Percentiles rank a stretch among this genome's conserved stretches.
Evolutionary conservation across 2,329 filamentous ascomycete species (phyloP).

Genomic region (Phialophora macrospora): DNA sequence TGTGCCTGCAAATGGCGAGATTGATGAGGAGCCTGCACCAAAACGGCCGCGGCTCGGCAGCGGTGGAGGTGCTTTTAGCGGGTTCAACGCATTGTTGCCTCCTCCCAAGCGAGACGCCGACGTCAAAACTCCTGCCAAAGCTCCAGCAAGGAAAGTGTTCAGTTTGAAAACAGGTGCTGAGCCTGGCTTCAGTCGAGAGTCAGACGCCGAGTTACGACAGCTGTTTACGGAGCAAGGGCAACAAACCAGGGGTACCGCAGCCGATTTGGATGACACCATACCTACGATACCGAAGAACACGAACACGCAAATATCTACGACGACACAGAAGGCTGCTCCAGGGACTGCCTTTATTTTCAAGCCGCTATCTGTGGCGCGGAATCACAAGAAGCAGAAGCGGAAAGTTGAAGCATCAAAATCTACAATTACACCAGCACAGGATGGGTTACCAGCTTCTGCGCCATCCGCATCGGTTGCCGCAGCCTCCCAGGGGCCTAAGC

Average conservation of each 20-base stretch:
- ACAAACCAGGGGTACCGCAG: conserved; percentile 20
- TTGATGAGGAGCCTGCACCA: conserved; percentile 63
- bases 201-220: conserved; percentile 48
- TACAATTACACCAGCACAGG: not conserved
- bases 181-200: conserved; percentile 76
- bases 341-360: conserved; percentile 87
- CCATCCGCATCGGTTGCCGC: not conserved
- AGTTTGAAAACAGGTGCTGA: conserved; percentile 82
- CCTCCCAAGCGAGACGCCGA: conserved; percentile 68
- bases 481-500: conserved; percentile 8
- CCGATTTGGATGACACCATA: conserved; percentile 28
- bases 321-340: conserved; percentile 58
- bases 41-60: conserved; percentile 71
- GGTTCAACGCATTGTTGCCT: conserved; percentile 85
- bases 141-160: conserved; percentile 62
- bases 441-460: not conserved
- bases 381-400: conserved; percentile 68
- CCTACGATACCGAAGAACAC: conserved; percentile 43
- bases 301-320: conserved; percentile 55
- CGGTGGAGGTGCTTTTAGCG: conserved; percentile 70
- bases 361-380: conserved; percentile 81
- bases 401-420: conserved; percentile 50
- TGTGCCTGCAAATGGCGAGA: conserved; percentile 47
- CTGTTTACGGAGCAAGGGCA: conserved; percentile 46
- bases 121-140: conserved; percentile 39